phyloP scores from a whole-genome alignment of 352 stramenopile species.

The Phytopythium cucurbitacearum region DNA sequence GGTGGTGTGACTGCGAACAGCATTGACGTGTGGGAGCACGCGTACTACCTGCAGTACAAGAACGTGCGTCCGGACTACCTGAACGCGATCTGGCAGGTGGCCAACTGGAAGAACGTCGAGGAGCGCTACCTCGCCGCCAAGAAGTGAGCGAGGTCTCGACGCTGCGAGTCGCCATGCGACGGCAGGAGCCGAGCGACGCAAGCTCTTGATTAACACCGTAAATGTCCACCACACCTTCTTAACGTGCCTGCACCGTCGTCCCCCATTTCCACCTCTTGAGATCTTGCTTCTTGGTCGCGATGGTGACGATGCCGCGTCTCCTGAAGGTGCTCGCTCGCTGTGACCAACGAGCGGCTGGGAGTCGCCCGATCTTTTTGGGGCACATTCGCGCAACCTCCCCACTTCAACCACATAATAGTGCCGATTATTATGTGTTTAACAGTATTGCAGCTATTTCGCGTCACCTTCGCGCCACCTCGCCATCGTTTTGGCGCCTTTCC shows the following conservation, averaged over 20 bases:
- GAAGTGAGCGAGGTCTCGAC: slow-evolving; percentile 37
- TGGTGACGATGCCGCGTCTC: too few species aligned
- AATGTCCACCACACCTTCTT: too few species aligned
- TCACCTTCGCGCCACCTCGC: slow-evolving; percentile 9
- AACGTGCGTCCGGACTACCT: slow-evolving; percentile 96
- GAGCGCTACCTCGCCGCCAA: slow-evolving; percentile 68
- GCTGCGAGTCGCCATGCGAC: neutral
- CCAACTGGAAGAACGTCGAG: slow-evolving; percentile 94
- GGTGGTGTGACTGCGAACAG: slow-evolving; percentile 22
- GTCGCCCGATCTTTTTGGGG: neutral
- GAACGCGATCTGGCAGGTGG: slow-evolving; percentile 91
- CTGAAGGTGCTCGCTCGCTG: too few species aligned
- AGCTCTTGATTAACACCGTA: too few species aligned
- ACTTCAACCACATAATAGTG: slow-evolving; percentile 1
- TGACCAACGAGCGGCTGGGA: neutral
- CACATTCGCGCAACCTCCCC: slow-evolving; percentile 2
- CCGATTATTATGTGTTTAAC: neutral
- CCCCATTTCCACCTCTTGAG: too few species aligned
- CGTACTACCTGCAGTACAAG: slow-evolving; percentile 97
- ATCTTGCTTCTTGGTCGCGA: too few species aligned
- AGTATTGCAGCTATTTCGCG: neutral
- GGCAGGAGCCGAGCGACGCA: too few species aligned
- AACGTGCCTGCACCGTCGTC: too few species aligned
- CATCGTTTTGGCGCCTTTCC: slow-evolving; percentile 3
- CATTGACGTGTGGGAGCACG: slow-evolving; percentile 98